Base-by-base conservation (phyloP, 2,329 filamentous ascomycete species). In the Cyphellophora attinorum region DNA sequence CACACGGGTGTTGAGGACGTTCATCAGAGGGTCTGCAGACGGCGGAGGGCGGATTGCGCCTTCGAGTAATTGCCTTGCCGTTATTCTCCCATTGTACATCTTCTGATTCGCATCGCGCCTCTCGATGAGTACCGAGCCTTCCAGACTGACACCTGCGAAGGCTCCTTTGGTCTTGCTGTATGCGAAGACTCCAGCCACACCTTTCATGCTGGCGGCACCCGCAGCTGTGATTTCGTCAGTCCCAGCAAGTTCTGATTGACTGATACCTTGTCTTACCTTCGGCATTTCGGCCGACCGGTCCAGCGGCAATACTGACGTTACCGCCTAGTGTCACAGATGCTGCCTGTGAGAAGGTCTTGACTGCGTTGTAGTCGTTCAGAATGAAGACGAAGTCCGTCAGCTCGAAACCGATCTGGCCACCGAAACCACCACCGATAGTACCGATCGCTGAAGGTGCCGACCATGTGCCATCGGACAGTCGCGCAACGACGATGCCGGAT, bases 101-200 rank as follows among this genome's bases (percentile, higher is more conserved):
- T 93, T 94, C 63, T 94, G 83, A 56, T 98, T 98, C 49, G 91
- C 91, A 60, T 98, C 91, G 62, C 86, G 81, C 45, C 91, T 77
- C 65, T 98, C 91, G 44, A 96, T 84, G 46, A 98, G 80, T 34
- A 84, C 86, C 42, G 82, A 89, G 14, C 91, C 91, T 59, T 98
- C 91, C 47, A 98, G 67, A 49, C 84, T 93, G 31, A 98, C 88
- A 54, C 91, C 91, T 4, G 91, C 91, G 51, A 98, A 98, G 19
- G 98, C 66, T 13, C 91, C 91, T 66, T 95, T 96, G 10, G 91
- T 98, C 65, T 95, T 96, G 57, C 82, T 91, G 69, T 98, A 98
- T 52, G 84, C 85, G 67, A 98, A 98, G 32, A 98, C 80, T 34
- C 85, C 91, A 0, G 88, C 83, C 6, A 96, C 81, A 44, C 85